Evolutionary conservation across 2,329 filamentous ascomycete species (phyloP), one percentile per base, ranked within the genome.

Genomic region (Claviceps citrina): DNA sequence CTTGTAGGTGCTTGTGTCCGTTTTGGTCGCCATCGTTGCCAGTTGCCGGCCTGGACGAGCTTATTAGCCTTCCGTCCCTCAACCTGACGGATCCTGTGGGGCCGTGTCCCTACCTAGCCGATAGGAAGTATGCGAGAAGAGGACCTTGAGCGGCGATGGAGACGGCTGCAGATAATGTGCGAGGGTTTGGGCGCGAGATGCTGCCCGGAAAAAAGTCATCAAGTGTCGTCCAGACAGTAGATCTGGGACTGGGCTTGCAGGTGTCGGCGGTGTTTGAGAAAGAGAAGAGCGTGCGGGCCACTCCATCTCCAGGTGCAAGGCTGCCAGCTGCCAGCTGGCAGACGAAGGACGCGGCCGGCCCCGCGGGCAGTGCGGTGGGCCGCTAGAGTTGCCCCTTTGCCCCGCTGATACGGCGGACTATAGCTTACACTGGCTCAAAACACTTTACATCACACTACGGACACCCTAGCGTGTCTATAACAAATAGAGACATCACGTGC

Each of bases 1-100:
- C 61, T 91, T 84, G 65, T 96, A 96, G 45, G 73, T 83, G 48
- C 67, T 69, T 2, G 71, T 65, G 47, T 95, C 76, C 0, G 87
- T 93, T 3, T 76, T 73, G 38, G 74, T 73, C 47, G 83, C 72
- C 76, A 76, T 76, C 48, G 62, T 40, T 24, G 25, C 22, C 19
- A 35, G 40, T 12, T 15, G 41, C 27, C 35, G 38, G 27, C 34
- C 38, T 37, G 16, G 22, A 25, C 12, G 31, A 34, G 38, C 38
- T 45, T 26, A 39, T n/a, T n/a, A n/a, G n/a, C 38, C 16, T 26
- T 25, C 22, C 13, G 12, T 24, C 18, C 18, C 8, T 15, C 31
- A 30, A 12, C n/a, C 16, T 7, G 33, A 19, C 22, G 5, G 22
- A 24, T n/a, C n/a, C n/a, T n/a, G n/a, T n/a, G n/a, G n/a, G n/a